Percentiles rank a stretch among this genome's conserved stretches.
These are phyloP conservation scores for Aphanomyces invadans DNA, from an alignment of 352 stramenopile genomes.

Conservation along the genomic window DNA sequence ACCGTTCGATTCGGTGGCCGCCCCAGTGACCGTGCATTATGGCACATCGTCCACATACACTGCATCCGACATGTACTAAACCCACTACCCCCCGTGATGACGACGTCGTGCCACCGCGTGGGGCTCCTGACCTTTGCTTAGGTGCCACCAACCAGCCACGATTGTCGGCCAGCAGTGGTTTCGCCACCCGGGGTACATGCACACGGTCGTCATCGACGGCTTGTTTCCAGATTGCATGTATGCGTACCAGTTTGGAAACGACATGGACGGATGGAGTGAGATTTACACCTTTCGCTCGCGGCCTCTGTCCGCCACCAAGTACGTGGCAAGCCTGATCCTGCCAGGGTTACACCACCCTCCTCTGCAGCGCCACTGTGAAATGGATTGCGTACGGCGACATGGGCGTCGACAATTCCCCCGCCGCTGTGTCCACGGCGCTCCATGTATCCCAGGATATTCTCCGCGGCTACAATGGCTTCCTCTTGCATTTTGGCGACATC, in stretches of 20 bases:
- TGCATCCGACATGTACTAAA: slow-evolving; percentile 42
- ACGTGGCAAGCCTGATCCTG: background rate
- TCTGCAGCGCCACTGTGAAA: slow-evolving; percentile 28
- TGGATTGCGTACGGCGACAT: slow-evolving; percentile 82
- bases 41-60: slow-evolving; percentile 60
- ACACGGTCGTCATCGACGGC: slow-evolving; percentile 56
- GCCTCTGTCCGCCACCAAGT: slow-evolving; percentile 26
- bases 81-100: background rate
- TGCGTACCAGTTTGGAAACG: slow-evolving; percentile 76
- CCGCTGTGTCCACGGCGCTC: slow-evolving; percentile 46
- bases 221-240: slow-evolving; percentile 40
- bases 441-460: slow-evolving; percentile 52
- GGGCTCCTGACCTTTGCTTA: slow-evolving; percentile 22
- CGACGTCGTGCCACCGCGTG: background rate
- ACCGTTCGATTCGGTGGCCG: no score
- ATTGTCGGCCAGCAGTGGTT: slow-evolving; percentile 56
- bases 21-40: background rate
- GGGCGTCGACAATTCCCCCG: slow-evolving; percentile 50
- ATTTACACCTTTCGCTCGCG: slow-evolving; percentile 54
- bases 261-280: slow-evolving; percentile 45
- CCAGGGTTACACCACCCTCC: background rate
- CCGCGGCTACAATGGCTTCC: slow-evolving; percentile 53
- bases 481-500: slow-evolving; percentile 71
- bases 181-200: slow-evolving; percentile 69
- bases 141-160: slow-evolving; percentile 55